Evolutionary conservation across 352 stramenopile genomes (phyloP), one percentile per base, ranked within the genome.

Genomic region (Albugo laibachii): DNA sequence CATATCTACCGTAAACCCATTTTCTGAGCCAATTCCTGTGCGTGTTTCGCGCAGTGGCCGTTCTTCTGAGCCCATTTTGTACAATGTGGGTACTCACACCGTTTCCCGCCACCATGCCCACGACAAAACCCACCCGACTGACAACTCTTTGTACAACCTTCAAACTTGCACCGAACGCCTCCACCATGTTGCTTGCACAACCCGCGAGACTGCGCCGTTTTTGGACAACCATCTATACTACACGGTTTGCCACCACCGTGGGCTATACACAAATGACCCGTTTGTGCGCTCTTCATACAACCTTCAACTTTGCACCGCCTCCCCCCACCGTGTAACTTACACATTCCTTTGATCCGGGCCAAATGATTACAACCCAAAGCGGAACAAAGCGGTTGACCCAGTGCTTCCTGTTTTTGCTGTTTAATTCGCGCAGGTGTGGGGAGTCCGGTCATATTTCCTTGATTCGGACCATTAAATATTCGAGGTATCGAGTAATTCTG

Each of bases 61-160:
- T 87, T 87, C 58, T 84, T 84, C 60, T 91, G 77, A 3, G 77
- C 75, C 75, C 77, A 88, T 62, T 92, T 92, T 16, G 71, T 80
- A 51, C 78, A 92, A 48, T 82, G 72, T 0, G 73, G 73, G 53
- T 72, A 87, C 53, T 86, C 73, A 51, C 78, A 91, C 14, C 78
- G 74, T 65, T 87, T 87, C 48, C 78, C 78, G 20, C 78, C 78
- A 13, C 78, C 78, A 51, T 91, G 78, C 14, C 70, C 74, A 12
- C 78, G 78, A 49, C 78, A 91, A 41, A 83, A 91, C 14, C 78
- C 78, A 34, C 74, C 74, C n/a, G 69, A 83, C 51, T 87, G 75
- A 47, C 73, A 86, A 38, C 75, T 88, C 63, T 92, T 92, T 19
- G 75, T 85, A 55, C 78, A 92, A 5, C 75, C 75, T 56, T 86